A percentile compares a stretch with the other conserved stretches of the same genome.
phyloP scores from a whole-genome alignment of 345 rosid genomes.

The Mercurialis annua region DNA sequence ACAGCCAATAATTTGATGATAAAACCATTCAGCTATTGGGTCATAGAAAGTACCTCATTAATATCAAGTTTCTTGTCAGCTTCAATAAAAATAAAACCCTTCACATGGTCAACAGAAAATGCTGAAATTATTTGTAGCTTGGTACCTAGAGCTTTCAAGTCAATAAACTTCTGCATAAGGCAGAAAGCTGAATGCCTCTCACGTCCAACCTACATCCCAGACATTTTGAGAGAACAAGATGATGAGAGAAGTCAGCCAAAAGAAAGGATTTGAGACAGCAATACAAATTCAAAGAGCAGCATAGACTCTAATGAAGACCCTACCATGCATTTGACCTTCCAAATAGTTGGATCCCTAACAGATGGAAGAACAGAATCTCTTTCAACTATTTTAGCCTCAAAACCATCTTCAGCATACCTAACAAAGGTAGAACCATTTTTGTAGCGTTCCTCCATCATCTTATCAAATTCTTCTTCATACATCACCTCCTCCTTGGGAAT shows the following conservation, averaged over 20 bases:
- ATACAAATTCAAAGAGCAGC: constrained; percentile 1
- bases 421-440: constrained; percentile 47
- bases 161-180: constrained; percentile 93
- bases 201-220: constrained; percentile 61
- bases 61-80: constrained; percentile 69
- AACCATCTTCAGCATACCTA: constrained; percentile 56
- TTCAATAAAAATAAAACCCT: constrained; percentile 77
- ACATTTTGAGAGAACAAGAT: constrained; percentile 17
- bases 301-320: constrained; percentile 4
- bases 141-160: constrained; percentile 55
- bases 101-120: constrained; percentile 65
- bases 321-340: constrained; percentile 97
- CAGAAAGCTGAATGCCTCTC: constrained; percentile 80
- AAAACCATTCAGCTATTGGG: constrained; percentile 4
- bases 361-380: constrained; percentile 48
- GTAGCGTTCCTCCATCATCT: constrained; percentile 80
- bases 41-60: constrained; percentile 52
- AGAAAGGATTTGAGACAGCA: not conserved
- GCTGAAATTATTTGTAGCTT: constrained; percentile 67
- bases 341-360: constrained; percentile 57
- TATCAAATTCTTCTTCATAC: constrained; percentile 75
- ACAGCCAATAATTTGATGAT: not conserved
- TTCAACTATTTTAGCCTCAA: constrained; percentile 50
- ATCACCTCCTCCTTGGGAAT: constrained; percentile 79
- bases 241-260: not conserved